These are phyloP conservation scores for Didymella exigua DNA, from an alignment of 2,329 filamentous ascomycete genomes.

Conservation along the genomic window DNA sequence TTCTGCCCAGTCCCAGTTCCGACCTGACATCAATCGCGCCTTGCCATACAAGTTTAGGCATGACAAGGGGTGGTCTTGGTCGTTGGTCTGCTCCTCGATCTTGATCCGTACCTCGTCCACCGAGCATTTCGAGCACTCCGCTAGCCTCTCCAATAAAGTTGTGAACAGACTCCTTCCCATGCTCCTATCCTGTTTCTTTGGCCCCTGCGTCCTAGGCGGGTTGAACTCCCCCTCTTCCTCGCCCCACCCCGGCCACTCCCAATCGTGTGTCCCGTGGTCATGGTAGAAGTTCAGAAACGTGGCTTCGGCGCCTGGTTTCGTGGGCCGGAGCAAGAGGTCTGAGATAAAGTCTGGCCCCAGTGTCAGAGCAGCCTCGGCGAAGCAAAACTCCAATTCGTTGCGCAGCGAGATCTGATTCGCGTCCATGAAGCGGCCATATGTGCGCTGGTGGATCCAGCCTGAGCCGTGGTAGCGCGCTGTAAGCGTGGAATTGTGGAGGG, in stretches of 20 bases:
- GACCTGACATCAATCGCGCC: constrained; percentile 30
- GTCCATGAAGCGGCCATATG: constrained; percentile 39
- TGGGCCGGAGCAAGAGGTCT: constrained; percentile 24
- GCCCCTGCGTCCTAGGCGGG: constrained; percentile 38
- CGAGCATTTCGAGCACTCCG: constrained; percentile 22
- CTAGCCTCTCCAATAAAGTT: constrained; percentile 34
- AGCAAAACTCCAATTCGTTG: constrained; percentile 39
- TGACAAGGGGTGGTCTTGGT: constrained; percentile 27
- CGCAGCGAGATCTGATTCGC: constrained; percentile 36
- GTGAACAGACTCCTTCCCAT: constrained; percentile 28
- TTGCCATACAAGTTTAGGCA: constrained; percentile 34
- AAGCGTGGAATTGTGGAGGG: constrained; percentile 33
- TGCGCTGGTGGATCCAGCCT: constrained; percentile 41
- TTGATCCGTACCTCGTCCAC: constrained; percentile 28
- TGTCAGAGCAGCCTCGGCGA: constrained; percentile 35
- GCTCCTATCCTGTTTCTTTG: constrained; percentile 19
- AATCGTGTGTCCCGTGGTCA: constrained; percentile 34
- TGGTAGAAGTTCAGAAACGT: constrained; percentile 39
- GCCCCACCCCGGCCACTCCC: constrained; percentile 31
- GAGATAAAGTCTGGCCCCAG: constrained; percentile 35
- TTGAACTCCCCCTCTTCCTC: constrained; percentile 27
- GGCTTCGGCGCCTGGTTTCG: constrained; percentile 19
- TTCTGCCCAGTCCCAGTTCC: constrained; percentile 22
- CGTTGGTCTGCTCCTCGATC: constrained; percentile 28
- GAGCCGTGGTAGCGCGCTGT: constrained; percentile 41